Evolutionary conservation across 768 basidiomycete species (phyloP), one percentile per base, ranked within the genome.

Genomic region (Stropharia rugosoannulata): DNA sequence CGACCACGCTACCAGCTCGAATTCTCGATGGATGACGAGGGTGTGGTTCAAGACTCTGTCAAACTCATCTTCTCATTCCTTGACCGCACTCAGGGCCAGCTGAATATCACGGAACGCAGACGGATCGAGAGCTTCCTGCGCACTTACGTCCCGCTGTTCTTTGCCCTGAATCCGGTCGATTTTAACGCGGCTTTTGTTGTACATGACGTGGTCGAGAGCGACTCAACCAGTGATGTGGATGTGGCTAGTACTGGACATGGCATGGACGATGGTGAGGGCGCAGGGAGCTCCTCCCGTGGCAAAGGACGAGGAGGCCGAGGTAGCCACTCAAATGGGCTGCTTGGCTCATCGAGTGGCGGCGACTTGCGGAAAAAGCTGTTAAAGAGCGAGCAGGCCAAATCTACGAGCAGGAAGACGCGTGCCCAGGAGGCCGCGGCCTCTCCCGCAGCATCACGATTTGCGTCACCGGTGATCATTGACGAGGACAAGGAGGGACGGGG

Each of bases 11-110:
- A 92, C 66, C 95, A 99, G 64, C 79, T 96, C 59, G 86, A 88
- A 59, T 95, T 87, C 62, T 74, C 81, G 32, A 64, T 97, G 51
- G 86, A 84, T 37, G 90, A 96, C 68, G 74, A 83, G 10, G 76
- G 78, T 15, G 89, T 94, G 9, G 68, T 98, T 54, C 91, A 93
- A 66, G 97, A 99, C 65, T 80, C 84, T 19, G 69, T 96, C 68
- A 95, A 95, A 75, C 80, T 99, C 65, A 83, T 89, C 35, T 84
- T 98, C 64, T 91, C 91, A 2, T 92, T 93, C 72, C 76, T 99
- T 62, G 96, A 98, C 67, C 88, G 96, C 38, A 90, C 89, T 15
- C 87, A 87, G 57, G 86, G 81, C 7, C 87, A 89, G 69, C 81
- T 93, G 51, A 80, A 80, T 27, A 77, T 80, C 12, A 74, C 78